These are phyloP conservation scores for Verticillium dahliae DNA, from an alignment of 2,329 filamentous ascomycete genomes.

Conservation along the genomic window DNA sequence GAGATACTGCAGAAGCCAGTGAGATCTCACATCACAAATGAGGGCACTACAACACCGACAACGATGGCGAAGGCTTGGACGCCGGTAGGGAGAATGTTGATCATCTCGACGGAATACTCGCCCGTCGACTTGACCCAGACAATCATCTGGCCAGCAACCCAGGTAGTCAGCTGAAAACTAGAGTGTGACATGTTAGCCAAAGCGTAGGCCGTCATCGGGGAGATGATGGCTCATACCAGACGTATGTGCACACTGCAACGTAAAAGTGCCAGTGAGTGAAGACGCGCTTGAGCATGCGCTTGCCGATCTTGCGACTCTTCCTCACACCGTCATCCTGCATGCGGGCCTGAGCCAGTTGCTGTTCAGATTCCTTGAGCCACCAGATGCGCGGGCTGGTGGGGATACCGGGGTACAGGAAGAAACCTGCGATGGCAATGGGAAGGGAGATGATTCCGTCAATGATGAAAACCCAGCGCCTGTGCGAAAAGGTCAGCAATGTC, in stretches of 20 bases:
- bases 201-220: neutral
- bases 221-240: constrained; percentile 4
- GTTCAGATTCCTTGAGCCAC: constrained; percentile 20
- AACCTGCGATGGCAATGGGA: constrained; percentile 23
- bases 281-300: constrained; percentile 18
- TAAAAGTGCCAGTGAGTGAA: constrained; percentile 20
- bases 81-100: constrained; percentile 21
- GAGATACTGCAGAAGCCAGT: neutral
- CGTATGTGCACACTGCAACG: constrained; percentile 14
- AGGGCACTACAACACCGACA: constrained; percentile 16
- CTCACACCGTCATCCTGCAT: constrained; percentile 19
- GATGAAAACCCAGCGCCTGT: constrained; percentile 26
- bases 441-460: constrained; percentile 27
- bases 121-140: constrained; percentile 17
- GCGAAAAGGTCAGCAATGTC: neutral
- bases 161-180: constrained; percentile 14
- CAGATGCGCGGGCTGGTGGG: constrained; percentile 20
- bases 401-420: constrained; percentile 22
- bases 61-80: constrained; percentile 19
- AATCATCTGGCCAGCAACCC: constrained; percentile 17
- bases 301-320: constrained; percentile 15
- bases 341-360: constrained; percentile 18
- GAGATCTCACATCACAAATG: constrained; percentile 15
- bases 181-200: neutral
- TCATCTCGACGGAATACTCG: constrained; percentile 15